Percentiles rank a stretch among this genome's conserved stretches.
phyloP scores from a whole-genome alignment of 1,284 basidiomycete species.

The Malassezia vespertilionis region DNA sequence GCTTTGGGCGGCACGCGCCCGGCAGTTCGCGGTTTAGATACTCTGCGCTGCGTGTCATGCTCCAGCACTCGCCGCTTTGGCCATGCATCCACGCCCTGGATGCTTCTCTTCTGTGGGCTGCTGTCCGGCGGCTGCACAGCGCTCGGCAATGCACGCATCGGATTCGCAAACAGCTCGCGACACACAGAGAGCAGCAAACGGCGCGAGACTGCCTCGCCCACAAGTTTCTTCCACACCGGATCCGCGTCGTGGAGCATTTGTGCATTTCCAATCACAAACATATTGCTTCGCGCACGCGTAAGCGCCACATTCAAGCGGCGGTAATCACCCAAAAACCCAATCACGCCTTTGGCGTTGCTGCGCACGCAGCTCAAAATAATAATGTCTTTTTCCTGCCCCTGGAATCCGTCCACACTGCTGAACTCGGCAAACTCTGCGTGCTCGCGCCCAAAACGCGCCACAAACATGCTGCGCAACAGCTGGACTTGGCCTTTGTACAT shows the following conservation, averaged over 20 bases:
- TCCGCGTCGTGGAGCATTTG: constrained; percentile 69
- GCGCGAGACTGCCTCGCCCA: constrained; percentile 22
- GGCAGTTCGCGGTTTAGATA: too few species aligned
- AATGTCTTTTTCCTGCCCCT: constrained; percentile 98
- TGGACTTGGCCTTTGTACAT: constrained; percentile 88
- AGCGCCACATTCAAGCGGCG: constrained; percentile 69
- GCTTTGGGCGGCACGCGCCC: too few species aligned
- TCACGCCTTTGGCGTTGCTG: constrained; percentile 52
- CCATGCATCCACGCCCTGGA: not conserved
- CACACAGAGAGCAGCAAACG: not conserved
- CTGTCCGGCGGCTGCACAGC: not conserved
- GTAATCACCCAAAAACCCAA: constrained; percentile 60
- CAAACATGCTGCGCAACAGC: constrained; percentile 65
- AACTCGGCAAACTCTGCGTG: constrained; percentile 68
- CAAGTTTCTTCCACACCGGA: constrained; percentile 29
- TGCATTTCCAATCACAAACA: constrained; percentile 85
- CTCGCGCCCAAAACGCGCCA: constrained; percentile 61
- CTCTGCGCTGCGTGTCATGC: too few species aligned
- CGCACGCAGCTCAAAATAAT: constrained; percentile 98
- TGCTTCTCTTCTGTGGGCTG: too few species aligned
- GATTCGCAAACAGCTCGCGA: not conserved
- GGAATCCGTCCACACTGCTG: constrained; percentile 98
- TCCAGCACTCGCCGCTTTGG: too few species aligned
- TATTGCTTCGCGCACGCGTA: constrained; percentile 82
- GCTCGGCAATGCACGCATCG: constrained; percentile 1